Evolutionary conservation across 306 rosid genomes (phyloP), one percentile per base, ranked within the genome.

Genomic region (Rosa multiflora): DNA sequence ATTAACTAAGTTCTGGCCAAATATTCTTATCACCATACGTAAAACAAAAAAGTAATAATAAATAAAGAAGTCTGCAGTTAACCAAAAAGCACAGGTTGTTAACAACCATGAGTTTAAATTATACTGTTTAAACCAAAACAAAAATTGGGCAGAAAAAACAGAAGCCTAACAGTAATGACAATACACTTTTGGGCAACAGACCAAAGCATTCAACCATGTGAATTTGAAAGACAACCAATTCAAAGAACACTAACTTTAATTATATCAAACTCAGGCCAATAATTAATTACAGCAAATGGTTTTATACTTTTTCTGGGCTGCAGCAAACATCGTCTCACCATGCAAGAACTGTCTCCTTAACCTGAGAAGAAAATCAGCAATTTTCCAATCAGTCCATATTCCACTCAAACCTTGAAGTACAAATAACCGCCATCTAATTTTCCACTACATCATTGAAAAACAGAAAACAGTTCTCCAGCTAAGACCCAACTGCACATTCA

Each of bases 341-440:
- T 91, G 95, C 85, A 92, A 87, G 97, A 55, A 95, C 95, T 11
- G 97, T 92, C 83, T 95, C 99, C 80, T 90, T 88, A 72, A 92
- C 97, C 99, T 95, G 97, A 72, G 83, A 90, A 48, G 83, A 90
- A 26, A 55, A 79, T 5, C 44, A 70, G 74, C 48, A 37, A 67
- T 40, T 48, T 55, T 76, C 71, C 73, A 74, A 18, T 77, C 67
- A 79, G 56, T 67, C 58, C 71, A 81, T 71, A 23, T 64, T 46
- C 49, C 46, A 15, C 5, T 53, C 56, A 66, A 76, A 63, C 67
- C 35, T 35, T 21, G 43, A 70, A 74, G 58, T 13, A 48, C 43
- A 21, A 35, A 39, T 39, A 64, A 63, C 44, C 13, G 11, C 51
- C 10, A 70, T 51, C 70, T 29, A 44, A 8, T 35, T 55, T 61